phyloP scores from a whole-genome alignment of 345 rosid genomes.

The Physaria fendleri region DNA sequence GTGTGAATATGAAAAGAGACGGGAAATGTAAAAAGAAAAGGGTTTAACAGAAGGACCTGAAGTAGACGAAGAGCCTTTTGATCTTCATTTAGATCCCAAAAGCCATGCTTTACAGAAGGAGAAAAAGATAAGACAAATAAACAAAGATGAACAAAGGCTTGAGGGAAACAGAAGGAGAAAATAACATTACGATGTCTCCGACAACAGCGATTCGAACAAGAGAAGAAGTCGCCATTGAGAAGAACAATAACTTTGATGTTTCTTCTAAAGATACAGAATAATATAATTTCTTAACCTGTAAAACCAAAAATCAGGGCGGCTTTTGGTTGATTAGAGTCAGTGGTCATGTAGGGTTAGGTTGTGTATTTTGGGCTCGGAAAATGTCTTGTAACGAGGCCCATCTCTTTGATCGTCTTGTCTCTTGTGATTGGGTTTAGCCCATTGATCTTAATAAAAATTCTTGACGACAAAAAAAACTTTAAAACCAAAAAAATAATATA shows the following conservation, averaged over 20 bases:
- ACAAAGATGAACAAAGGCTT: neutral
- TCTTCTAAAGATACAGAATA: too few relatives aligned
- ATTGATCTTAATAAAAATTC: too few relatives aligned
- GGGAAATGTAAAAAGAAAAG: neutral
- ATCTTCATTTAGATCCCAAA: conserved; percentile 72
- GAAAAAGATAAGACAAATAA: neutral
- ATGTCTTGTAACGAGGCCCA: too few relatives aligned
- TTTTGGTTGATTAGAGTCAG: too few relatives aligned
- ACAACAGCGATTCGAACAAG: conserved; percentile 34
- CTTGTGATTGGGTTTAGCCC: too few relatives aligned
- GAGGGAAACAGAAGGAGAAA: neutral
- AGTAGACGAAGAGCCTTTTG: conserved; percentile 61
- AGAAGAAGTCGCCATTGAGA: conserved; percentile 27
- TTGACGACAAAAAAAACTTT: too few relatives aligned
- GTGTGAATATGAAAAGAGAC: neutral
- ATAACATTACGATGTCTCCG: conserved; percentile 24
- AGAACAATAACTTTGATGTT: neutral
- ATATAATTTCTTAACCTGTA: too few relatives aligned
- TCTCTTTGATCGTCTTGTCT: too few relatives aligned
- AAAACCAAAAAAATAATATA: too few relatives aligned
- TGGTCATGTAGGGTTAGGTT: too few relatives aligned
- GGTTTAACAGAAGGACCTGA: conserved; percentile 35
- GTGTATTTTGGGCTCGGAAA: too few relatives aligned
- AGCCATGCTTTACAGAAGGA: conserved; percentile 54
- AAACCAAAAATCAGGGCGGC: too few relatives aligned